These are phyloP conservation scores for Cicer bijugum DNA, from an alignment of 306 rosid species.

Conservation along the genomic window DNA sequence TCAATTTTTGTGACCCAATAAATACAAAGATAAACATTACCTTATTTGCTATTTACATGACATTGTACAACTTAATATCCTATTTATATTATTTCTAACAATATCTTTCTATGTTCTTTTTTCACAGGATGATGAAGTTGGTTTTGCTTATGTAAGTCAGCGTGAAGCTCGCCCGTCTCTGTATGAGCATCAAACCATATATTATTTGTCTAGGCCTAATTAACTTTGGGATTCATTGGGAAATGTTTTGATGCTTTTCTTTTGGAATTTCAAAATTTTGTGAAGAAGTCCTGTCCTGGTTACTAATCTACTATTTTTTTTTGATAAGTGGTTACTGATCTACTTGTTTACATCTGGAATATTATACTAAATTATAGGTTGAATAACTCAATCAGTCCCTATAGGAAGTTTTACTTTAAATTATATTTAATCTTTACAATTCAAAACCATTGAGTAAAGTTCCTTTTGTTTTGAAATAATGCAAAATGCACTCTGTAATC, in stretches of 20 bases:
- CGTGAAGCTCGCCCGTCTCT: slow-evolving; percentile 90
- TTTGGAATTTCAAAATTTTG: slow-evolving; percentile 28
- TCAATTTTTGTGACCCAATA: background rate
- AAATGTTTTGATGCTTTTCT: slow-evolving; percentile 27
- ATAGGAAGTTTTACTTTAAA: background rate
- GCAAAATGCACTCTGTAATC: slow-evolving; percentile 1
- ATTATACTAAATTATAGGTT: slow-evolving; percentile 21
- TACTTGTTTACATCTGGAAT: slow-evolving; percentile 24
- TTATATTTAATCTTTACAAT: background rate
- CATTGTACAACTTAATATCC: background rate
- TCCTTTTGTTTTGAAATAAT: slow-evolving; percentile 7
- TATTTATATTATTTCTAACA: slow-evolving; percentile 7
- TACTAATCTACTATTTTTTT: slow-evolving; percentile 16
- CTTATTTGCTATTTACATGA: slow-evolving; percentile 17
- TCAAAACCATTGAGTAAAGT: slow-evolving; percentile 4
- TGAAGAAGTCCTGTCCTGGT: slow-evolving; percentile 2
- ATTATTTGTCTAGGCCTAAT: slow-evolving; percentile 33
- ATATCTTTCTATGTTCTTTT: slow-evolving; percentile 9
- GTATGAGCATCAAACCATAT: slow-evolving; percentile 67
- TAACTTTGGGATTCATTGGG: slow-evolving; percentile 20
- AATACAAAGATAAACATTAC: background rate
- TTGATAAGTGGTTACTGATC: slow-evolving; percentile 7
- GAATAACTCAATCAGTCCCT: slow-evolving; percentile 9
- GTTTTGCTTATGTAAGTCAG: slow-evolving; percentile 92
- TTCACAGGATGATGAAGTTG: slow-evolving; percentile 83